Evolutionary conservation across 2,329 filamentous ascomycete species (phyloP), one percentile per base, ranked within the genome.

Genomic region (Clarireedia monteithiana): DNA sequence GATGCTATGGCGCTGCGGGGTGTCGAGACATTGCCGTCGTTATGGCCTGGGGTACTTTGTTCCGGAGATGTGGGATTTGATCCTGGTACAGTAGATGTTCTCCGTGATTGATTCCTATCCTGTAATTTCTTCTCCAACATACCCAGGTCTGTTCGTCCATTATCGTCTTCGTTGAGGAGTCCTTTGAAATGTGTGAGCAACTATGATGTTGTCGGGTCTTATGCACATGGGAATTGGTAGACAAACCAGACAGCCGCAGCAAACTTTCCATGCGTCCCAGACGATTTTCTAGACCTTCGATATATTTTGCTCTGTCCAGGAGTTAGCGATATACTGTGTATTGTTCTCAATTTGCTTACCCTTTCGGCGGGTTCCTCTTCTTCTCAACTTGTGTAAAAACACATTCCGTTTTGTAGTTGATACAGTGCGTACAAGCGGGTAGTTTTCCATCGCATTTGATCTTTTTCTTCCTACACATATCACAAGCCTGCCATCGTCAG

Each of bases 311-410:
- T 58, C 90, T 95, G 63, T 49, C 10, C 56, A 62, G 39, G 59
- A 34, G 58, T 70, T 46, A 68, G 63, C 59, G 39, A 61, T 48
- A 60, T 30, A 57, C 69, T 46, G 67, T 62, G 58, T 39, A 48
- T 7, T 36, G 20, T 23, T 26, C 50, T 40, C 17, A 12, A 23
- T 24, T 15, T n/a, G 17, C 81, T 63, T 80, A 95, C 91, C 94
- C 92, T 78, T 97, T 99, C 1, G 92, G 94, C 53, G 94, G 92
- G 71, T 88, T 94, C 58, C 94, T 83, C 79, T 99, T 99, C 84
- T 99, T 99, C 76, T 99, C 94, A 39, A 97, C 91, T 70, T 96
- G 91, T 0, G 94, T 97, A 69, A 97, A 97, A 64, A 96, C 83
- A 71, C 92, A 99, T 66, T 96, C 91, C 5, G 91, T 96, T 78